Evolutionary conservation across 2,329 filamentous ascomycete genomes (phyloP).

Genomic region (Fusarium stilboides): DNA sequence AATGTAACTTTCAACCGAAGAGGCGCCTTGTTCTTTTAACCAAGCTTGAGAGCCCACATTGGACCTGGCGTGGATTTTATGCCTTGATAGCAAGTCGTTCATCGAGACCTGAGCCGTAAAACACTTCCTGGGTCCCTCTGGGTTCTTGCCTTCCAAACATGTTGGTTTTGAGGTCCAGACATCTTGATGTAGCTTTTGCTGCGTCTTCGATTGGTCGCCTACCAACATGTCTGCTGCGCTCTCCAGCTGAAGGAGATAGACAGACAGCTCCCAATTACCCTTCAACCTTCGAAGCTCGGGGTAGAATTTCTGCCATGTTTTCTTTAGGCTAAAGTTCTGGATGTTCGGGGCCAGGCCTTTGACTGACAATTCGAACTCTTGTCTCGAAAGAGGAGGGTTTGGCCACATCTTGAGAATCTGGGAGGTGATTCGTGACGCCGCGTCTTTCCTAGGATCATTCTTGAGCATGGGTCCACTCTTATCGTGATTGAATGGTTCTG

Average conservation of each 20-base stretch:
- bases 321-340: neutral
- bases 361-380: neutral
- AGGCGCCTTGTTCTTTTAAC: neutral
- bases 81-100: neutral
- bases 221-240: neutral
- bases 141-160: fast-evolving
- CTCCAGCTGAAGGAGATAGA: conserved; percentile 2
- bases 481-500: neutral
- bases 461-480: fast-evolving
- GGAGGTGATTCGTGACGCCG: neutral
- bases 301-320: neutral
- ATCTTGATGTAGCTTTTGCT: neutral
- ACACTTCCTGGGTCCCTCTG: fast-evolving
- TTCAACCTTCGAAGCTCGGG: conserved; percentile 14
- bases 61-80: fast-evolving
- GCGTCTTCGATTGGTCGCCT: neutral
- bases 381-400: neutral
- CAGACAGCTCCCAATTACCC: conserved; percentile 10
- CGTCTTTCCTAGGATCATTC: neutral
- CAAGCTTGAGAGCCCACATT: neutral
- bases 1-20: neutral
- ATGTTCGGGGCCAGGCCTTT: neutral
- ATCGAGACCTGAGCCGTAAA: fast-evolving
- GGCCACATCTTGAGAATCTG: conserved; percentile 13
- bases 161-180: conserved; percentile 2